phyloP scores from a whole-genome alignment of 352 stramenopile species.

The Blastocystis sp. region DNA sequence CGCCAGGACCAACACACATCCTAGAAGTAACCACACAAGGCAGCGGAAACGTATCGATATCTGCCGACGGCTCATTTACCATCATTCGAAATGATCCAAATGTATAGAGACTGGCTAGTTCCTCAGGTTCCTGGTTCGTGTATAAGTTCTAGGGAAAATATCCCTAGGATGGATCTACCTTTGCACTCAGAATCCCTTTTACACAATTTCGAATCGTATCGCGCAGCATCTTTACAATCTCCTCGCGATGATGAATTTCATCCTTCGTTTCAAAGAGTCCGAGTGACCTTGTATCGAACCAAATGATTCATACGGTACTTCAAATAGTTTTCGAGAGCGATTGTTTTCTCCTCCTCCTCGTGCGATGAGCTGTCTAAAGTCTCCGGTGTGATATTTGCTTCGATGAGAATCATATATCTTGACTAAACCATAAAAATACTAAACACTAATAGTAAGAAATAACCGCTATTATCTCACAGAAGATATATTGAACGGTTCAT shows the following conservation, averaged over 20 bases:
- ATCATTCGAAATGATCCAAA: constrained; percentile 83
- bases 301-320: not conserved
- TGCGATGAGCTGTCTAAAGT: not conserved
- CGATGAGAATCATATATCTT: not conserved
- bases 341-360: not conserved
- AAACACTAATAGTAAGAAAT: not conserved
- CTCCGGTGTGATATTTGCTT: not conserved
- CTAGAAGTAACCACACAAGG: constrained; percentile 72
- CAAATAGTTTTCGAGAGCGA: constrained; percentile 18
- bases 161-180: constrained; percentile 66
- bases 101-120: constrained; percentile 71
- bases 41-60: constrained; percentile 24
- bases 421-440: not conserved
- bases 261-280: constrained; percentile 72
- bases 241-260: constrained; percentile 69
- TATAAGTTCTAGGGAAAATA: constrained; percentile 66
- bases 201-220: constrained; percentile 73
- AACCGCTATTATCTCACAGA: not conserved
- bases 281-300: not conserved
- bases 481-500: not conserved
- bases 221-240: constrained; percentile 70
- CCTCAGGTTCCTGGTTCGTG: constrained; percentile 64
- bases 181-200: constrained; percentile 65
- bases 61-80: constrained; percentile 71
- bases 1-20: constrained; percentile 73